These are phyloP conservation scores for Melanomma pulvis-pyrius DNA, from an alignment of 495 filamentous ascomycete species.

Conservation along the genomic window DNA sequence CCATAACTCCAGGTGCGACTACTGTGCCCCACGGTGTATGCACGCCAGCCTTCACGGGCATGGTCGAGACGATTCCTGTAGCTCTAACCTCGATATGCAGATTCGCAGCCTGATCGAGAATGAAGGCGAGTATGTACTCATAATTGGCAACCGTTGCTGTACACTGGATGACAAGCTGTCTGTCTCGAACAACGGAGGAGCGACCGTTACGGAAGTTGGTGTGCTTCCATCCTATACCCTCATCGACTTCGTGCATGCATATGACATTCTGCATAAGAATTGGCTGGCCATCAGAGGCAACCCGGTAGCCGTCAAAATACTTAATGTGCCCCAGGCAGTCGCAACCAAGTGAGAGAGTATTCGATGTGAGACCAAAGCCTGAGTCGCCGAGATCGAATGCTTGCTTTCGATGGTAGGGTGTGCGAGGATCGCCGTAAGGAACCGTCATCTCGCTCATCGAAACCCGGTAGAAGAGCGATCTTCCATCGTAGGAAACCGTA, in stretches of 20 bases:
- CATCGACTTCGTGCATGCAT: constrained; percentile 42
- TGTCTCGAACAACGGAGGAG: constrained; percentile 26
- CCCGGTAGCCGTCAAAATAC: constrained; percentile 30
- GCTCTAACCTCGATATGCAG: constrained; percentile 37
- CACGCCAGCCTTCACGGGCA: constrained; percentile 31
- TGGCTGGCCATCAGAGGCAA: constrained; percentile 23
- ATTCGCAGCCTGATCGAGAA: constrained; percentile 36
- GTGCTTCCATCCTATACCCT: constrained; percentile 43
- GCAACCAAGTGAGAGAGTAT: constrained; percentile 41
- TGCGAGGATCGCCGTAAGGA: constrained; percentile 51
- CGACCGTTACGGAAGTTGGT: constrained; percentile 35
- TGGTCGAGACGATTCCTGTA: constrained; percentile 39
- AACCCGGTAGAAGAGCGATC: constrained; percentile 70
- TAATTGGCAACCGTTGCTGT: constrained; percentile 41
- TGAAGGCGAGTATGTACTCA: constrained; percentile 41
- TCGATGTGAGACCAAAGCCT: constrained; percentile 36
- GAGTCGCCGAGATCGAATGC: constrained; percentile 42
- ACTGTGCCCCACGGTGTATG: constrained; percentile 29
- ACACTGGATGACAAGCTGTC: constrained; percentile 38
- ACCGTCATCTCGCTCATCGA: constrained; percentile 75
- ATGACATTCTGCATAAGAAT: constrained; percentile 35
- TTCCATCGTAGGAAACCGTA: constrained; percentile 63
- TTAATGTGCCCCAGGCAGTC: constrained; percentile 38
- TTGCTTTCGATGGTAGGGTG: constrained; percentile 39
- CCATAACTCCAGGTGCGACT: constrained; percentile 31